Percentiles rank a stretch among this genome's conserved stretches.
Conservation (phyloP, 2,329 filamentous ascomycete genomes). For the Penicillium italicum region DNA sequence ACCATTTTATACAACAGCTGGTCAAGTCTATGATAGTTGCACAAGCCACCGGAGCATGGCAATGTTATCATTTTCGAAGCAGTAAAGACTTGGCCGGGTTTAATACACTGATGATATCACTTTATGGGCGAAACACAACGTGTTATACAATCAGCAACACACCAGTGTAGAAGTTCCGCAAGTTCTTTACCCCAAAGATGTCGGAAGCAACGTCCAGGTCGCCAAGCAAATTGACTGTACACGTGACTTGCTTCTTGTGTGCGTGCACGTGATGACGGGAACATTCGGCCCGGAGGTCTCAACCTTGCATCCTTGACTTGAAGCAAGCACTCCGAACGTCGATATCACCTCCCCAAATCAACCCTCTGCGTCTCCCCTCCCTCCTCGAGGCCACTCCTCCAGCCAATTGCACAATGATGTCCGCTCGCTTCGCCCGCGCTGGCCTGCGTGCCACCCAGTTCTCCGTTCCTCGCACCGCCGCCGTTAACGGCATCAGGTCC, state of each 20-base stretch:
- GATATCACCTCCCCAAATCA: conserved; percentile 27
- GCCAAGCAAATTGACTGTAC: neutral
- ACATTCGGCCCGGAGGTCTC: conserved; percentile 26
- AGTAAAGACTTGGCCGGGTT: neutral
- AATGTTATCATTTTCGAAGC: neutral
- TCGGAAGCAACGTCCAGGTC: neutral
- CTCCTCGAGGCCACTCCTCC: conserved; percentile 24
- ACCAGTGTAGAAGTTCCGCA: neutral
- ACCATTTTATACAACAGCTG: neutral
- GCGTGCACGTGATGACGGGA: conserved; percentile 14
- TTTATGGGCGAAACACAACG: no score
- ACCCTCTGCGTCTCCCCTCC: conserved; percentile 15
- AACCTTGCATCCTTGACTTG: conserved; percentile 22
- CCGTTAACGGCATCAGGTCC: conserved; percentile 57
- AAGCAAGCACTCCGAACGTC: conserved; percentile 24
- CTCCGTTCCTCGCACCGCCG: conserved; percentile 40
- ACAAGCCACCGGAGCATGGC: neutral
- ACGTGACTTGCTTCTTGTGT: conserved; percentile 5
- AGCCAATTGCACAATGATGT: conserved; percentile 48
- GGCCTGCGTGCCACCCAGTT: conserved; percentile 53
- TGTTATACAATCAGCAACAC: neutral
- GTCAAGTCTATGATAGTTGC: neutral
- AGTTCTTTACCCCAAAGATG: neutral
- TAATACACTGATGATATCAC: no score
- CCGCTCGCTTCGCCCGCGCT: conserved; percentile 54